Percentiles rank a stretch among this genome's conserved stretches.
Evolutionary conservation across 176 grass and related monocot genomes (phyloP).

Genomic region (Tillandsia fasciculata): DNA sequence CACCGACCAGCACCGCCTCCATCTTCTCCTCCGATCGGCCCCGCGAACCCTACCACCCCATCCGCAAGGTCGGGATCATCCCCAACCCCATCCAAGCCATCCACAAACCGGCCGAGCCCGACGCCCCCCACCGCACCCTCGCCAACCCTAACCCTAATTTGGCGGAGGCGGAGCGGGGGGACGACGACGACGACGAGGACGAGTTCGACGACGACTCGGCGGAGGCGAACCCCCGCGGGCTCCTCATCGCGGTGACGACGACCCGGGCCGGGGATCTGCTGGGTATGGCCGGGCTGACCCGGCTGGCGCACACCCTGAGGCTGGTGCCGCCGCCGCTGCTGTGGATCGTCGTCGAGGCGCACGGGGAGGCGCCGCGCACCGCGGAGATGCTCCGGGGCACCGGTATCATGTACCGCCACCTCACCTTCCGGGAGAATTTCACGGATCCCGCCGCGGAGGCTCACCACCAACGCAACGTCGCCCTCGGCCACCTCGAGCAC

Average conservation of each 20-base stretch:
- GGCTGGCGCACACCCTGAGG: conserved; percentile 63
- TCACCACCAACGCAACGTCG: conserved; percentile 85
- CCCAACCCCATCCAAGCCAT: too few relatives aligned
- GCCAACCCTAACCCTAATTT: too few relatives aligned
- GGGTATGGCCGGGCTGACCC: conserved; percentile 33
- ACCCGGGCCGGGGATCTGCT: conserved; percentile 34
- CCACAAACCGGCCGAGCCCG: too few relatives aligned
- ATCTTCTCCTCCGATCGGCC: too few relatives aligned
- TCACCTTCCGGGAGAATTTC: conserved; percentile 88
- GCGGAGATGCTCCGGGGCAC: conserved; percentile 68
- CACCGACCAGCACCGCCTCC: conserved; percentile 21
- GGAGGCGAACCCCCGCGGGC: conserved; percentile 10
- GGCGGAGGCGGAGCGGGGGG: too few relatives aligned
- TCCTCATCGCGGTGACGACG: conserved; percentile 83
- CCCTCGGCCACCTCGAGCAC: conserved; percentile 80
- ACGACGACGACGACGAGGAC: too few relatives aligned
- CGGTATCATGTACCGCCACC: conserved; percentile 84
- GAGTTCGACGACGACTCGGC: conserved; percentile 11
- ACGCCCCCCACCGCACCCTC: too few relatives aligned
- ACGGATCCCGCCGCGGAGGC: conserved; percentile 49
- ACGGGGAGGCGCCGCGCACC: conserved; percentile 35
- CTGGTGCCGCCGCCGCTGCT: conserved; percentile 62
- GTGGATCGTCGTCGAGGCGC: conserved; percentile 81
- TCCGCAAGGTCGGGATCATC: too few relatives aligned
- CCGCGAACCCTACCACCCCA: too few relatives aligned